Base-by-base conservation (phyloP, 768 basidiomycete genomes). In the Boletus rufocinnamomeus region DNA sequence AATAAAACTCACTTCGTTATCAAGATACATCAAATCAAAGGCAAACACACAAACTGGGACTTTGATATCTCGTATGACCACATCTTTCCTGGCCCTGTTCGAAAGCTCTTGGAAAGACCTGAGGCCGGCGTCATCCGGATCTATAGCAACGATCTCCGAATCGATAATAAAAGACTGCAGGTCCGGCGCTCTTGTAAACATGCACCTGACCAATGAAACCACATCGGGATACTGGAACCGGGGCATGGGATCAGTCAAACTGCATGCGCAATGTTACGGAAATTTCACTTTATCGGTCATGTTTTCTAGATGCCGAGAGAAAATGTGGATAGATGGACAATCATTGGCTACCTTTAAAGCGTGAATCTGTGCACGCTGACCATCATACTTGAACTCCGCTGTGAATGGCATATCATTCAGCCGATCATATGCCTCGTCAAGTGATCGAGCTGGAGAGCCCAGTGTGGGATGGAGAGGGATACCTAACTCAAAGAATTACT, bases 301-400 rank as follows among this genome's bases (percentile, higher is more conserved):
- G 66, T 94, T 87, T 74, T 95, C 93, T 34, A 96, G 77, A 77
- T 94, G 92, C 54, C 93, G 85, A 58, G 90, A 92, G 76, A 96
- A 96, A 50, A 95, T 78, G 52, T 84, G 82, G 43, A 92, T 80
- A 11, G 63, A 66, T 32, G 67, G 53, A 13, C 68, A 63, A 4
- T 70, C 65, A 16, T 67, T 67, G 60, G 61, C 70, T 44, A 53
- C 66, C 49, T 56, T 62, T 54, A 61, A 57, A 14, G 79, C 87
- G 68, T 91, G 89, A n/a, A 91, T 86, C 72, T 92, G 91, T 21
- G 88, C 91, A 50, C 89, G 82, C 66, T 92, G 89, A 21, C 89
- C 95, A 65, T 97, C 95, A 66, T 95, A 91, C 73, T 96, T 97
- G 69, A 90, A 91, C 75, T 97, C 95, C 34, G 92, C 89, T 17